Percentiles rank a stretch among this genome's conserved stretches.
Evolutionary conservation across 2,329 filamentous ascomycete genomes (phyloP).

Genomic region (Venturia oleaginea): DNA sequence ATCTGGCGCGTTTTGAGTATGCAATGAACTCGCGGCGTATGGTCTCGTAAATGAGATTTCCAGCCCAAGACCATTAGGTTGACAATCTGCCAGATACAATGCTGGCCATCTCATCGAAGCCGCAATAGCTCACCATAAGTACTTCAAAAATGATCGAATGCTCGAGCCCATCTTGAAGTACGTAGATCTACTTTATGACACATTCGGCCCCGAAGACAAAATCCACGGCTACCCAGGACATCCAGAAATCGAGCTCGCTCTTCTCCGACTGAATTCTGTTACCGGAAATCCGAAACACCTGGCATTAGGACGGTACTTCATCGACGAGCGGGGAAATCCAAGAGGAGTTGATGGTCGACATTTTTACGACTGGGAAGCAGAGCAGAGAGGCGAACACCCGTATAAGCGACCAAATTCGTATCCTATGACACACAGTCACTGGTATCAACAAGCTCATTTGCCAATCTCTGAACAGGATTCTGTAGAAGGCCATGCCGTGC

Average conservation of each 20-base stretch:
- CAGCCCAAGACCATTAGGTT: background rate
- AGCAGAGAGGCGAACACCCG: conserved; percentile 41
- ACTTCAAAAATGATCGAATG: conserved; percentile 44
- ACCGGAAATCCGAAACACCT: conserved; percentile 33
- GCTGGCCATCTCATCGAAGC: conserved; percentile 54
- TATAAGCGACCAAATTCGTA: conserved; percentile 41
- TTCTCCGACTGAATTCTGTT: conserved; percentile 36
- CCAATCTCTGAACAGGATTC: conserved; percentile 46
- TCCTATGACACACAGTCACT: conserved; percentile 32
- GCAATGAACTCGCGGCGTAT: no score
- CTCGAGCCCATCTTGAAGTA: conserved; percentile 47
- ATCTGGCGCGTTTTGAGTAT: no score
- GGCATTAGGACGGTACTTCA: conserved; percentile 46
- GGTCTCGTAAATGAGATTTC: no score
- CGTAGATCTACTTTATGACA: conserved; percentile 41
- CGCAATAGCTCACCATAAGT: conserved; percentile 46
- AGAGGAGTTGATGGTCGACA: conserved; percentile 40
- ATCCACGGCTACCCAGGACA: conserved; percentile 53
- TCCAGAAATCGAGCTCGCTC: conserved; percentile 44
- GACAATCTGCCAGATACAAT: conserved; percentile 39
- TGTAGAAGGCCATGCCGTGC: conserved; percentile 51
- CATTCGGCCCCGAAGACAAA: conserved; percentile 45
- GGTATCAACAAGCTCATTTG: conserved; percentile 49
- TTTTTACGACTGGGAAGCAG: conserved; percentile 48
- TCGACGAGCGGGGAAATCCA: conserved; percentile 49